Percentiles rank a stretch among this genome's conserved stretches.
These are phyloP conservation scores for Talaromyces sp. DNA, from an alignment of 2,329 filamentous ascomycete species.

Conservation along the genomic window DNA sequence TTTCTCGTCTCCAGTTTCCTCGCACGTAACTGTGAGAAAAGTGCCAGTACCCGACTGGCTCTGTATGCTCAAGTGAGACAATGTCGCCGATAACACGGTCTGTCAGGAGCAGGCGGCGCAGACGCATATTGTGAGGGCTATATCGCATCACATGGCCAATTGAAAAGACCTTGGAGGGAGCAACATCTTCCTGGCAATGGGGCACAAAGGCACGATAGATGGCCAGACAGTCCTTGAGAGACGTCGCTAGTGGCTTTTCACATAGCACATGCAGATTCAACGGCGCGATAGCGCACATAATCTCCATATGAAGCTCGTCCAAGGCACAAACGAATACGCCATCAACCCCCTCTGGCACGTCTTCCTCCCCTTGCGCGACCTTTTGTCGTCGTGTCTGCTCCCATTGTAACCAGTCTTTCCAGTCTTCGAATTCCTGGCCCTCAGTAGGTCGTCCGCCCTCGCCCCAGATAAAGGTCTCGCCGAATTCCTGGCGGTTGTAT, in stretches of 20 bases:
- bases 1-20: constrained; percentile 87
- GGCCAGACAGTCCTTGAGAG: constrained; percentile 67
- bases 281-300: constrained; percentile 66
- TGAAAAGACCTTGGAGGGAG: constrained; percentile 62
- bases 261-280: constrained; percentile 77
- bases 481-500: constrained; percentile 70
- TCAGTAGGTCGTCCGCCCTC: constrained; percentile 39
- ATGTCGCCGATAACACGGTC: constrained; percentile 76
- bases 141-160: constrained; percentile 93
- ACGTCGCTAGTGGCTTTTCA: constrained; percentile 88
- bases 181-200: constrained; percentile 10
- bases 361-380: neutral
- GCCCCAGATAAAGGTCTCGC: constrained; percentile 68
- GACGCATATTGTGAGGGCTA: constrained; percentile 81
- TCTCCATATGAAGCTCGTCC: constrained; percentile 82
- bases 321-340: constrained; percentile 69
- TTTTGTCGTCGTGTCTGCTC: constrained; percentile 56
- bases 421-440: constrained; percentile 66
- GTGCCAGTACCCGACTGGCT: constrained; percentile 95
- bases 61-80: constrained; percentile 80
- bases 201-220: constrained; percentile 49
- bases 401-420: constrained; percentile 70
- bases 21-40: constrained; percentile 85
- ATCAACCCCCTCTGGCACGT: constrained; percentile 49
- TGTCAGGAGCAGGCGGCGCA: constrained; percentile 70